Conservation (phyloP, 179 eudicot genomes). For the Nepenthes alata region DNA sequence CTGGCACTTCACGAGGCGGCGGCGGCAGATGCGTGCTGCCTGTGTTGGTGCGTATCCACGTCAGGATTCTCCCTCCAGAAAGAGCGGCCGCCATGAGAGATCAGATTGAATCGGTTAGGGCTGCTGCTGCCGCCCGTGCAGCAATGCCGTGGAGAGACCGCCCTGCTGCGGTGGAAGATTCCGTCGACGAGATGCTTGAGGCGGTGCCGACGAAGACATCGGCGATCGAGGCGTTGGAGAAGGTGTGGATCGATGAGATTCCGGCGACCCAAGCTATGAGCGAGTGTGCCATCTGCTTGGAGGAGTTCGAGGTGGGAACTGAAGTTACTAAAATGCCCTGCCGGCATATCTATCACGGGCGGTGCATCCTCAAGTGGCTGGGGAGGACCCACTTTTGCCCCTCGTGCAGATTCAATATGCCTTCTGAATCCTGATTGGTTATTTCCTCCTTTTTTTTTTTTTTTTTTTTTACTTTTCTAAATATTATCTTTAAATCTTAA, state of each 20-base stretch:
- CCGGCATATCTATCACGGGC: constrained; percentile 20
- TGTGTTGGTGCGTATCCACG: constrained; percentile 13
- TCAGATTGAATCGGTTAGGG: constrained; percentile 11
- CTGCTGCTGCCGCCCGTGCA: neutral
- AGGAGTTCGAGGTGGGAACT: constrained; percentile 9
- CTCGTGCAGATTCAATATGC: constrained; percentile 27
- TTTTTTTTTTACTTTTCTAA: too few relatives aligned
- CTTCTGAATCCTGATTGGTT: neutral
- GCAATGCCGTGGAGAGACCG: neutral
- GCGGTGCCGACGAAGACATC: constrained; percentile 9
- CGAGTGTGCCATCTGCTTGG: constrained; percentile 29
- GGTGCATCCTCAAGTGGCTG: constrained; percentile 24
- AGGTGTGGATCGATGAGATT: constrained; percentile 3
- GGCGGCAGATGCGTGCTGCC: constrained; percentile 1
- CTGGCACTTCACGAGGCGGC: neutral
- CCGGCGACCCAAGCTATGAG: constrained; percentile 6
- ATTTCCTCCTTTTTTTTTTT: too few relatives aligned
- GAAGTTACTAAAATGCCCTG: constrained; percentile 28
- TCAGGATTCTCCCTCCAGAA: constrained; percentile 6
- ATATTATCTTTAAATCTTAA: too few relatives aligned
- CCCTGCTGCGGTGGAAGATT: constrained; percentile 5
- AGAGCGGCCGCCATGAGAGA: constrained; percentile 11
- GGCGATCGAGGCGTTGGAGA: constrained; percentile 24
- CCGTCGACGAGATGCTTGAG: constrained; percentile 5
- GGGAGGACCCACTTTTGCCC: constrained; percentile 25